Base-by-base conservation (phyloP, 768 basidiomycete species). In the Lyophyllum semitale region DNA sequence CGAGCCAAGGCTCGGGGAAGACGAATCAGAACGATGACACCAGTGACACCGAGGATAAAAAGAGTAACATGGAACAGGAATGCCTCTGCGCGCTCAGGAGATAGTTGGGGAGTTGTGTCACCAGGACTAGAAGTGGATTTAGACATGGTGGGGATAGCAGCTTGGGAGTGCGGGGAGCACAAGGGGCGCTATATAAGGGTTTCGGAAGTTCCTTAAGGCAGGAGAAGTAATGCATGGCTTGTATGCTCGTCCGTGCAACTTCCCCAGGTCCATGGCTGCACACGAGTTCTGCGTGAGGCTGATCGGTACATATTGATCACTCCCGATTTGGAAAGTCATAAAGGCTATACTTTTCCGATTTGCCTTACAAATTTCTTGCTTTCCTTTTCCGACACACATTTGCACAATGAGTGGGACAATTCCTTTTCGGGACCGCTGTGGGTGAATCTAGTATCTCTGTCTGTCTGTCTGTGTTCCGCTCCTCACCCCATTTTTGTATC, bases 1-100 rank as follows among this genome's bases (percentile, higher is more conserved):
- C n/a, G n/a, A n/a, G n/a, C n/a, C n/a, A n/a, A n/a, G n/a, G n/a
- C n/a, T n/a, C n/a, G n/a, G n/a, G n/a, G n/a, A n/a, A n/a, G n/a
- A n/a, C 75, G 72, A 48, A 76, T 65, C 26, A 84, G 65, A 32
- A 77, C 69, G 42, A 81, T 69, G 17, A 75, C 51, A 0, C 67
- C 71, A 30, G 76, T 65, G 46, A 80, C 54, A 23, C 74, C 72
- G 44, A 78, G 57, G 45, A 85, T 65, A 60, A 84, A 69, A 50
- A 86, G 68, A 66, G 79, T 65, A 32, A 81, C 62, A 59, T 81
- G 73, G 57, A 71, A 75, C 23, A 77, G 69, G 27, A 79, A 59
- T 11, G 42, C 29, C 23, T 58, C 41, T 9, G 61, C 66, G 27
- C 32, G 56, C 9, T 17, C 23, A 8, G 63, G 46, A 44, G 51